Conservation (phyloP, 108 stramenopile species). For the Bacterosira constricta region DNA sequence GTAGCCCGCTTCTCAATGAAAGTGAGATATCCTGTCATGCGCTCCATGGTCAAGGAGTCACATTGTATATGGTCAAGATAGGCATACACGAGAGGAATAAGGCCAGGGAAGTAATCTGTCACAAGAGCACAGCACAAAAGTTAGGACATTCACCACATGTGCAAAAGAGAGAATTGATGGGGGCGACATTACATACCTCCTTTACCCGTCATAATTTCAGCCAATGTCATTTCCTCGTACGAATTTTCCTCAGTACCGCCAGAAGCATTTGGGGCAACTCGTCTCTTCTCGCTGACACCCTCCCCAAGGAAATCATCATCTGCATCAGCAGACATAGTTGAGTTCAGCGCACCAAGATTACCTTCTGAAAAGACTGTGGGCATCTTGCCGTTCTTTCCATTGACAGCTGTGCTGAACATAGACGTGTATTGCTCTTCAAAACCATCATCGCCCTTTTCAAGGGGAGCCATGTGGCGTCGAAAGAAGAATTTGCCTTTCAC, state of each 20-base stretch:
- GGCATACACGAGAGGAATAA: conserved; percentile 93
- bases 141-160: background rate
- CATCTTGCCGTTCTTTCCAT: conserved; percentile 32
- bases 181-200: conserved; percentile 44
- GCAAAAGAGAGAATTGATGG: background rate
- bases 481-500: conserved; percentile 94
- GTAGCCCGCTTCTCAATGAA: conserved; percentile 88
- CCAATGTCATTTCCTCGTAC: conserved; percentile 97
- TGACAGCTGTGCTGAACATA: conserved; percentile 77
- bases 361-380: conserved; percentile 21
- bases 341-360: conserved; percentile 14
- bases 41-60: conserved; percentile 75
- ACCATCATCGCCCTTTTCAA: conserved; percentile 87
- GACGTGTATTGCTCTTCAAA: conserved; percentile 82
- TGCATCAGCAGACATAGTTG: conserved; percentile 19
- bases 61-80: conserved; percentile 96
- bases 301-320: conserved; percentile 25
- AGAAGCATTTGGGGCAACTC: conserved; percentile 64
- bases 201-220: conserved; percentile 96
- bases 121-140: background rate
- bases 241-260: conserved; percentile 86
- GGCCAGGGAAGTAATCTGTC: conserved; percentile 94
- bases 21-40: conserved; percentile 80
- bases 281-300: conserved; percentile 65
- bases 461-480: conserved; percentile 91